phyloP scores from a whole-genome alignment of 1,284 basidiomycete genomes.

The Takashimella tepidaria region DNA sequence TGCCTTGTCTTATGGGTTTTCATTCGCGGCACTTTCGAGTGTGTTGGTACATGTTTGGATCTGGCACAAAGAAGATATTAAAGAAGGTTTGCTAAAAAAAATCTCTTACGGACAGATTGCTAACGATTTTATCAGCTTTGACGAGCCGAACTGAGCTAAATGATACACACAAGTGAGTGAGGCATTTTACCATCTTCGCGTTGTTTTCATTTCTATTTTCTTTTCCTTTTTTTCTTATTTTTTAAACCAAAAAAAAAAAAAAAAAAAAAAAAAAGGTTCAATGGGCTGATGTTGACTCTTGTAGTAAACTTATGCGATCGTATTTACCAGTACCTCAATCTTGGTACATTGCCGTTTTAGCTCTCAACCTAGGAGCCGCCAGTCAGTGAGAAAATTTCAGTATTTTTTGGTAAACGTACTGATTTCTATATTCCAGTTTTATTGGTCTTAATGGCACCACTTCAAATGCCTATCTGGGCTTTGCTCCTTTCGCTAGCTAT shows the following conservation, averaged over 20 bases:
- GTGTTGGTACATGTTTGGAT: conserved; percentile 52
- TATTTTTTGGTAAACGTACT: conserved; percentile 1
- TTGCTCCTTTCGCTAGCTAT: conserved; percentile 49
- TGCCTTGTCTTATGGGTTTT: conserved; percentile 46
- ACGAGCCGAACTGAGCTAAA: conserved; percentile 35
- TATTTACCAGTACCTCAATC: conserved; percentile 42
- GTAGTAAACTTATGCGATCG: conserved; percentile 43
- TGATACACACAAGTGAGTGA: conserved; percentile 45
- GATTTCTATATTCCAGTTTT: conserved; percentile 37
- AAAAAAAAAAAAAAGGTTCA: too few relatives aligned
- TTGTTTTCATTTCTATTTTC: neutral
- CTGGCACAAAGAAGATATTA: conserved; percentile 52
- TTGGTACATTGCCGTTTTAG: conserved; percentile 45
- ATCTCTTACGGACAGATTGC: neutral
- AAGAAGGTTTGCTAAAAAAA: conserved; percentile 25
- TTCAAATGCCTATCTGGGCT: conserved; percentile 53
- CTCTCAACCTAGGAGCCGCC: conserved; percentile 39
- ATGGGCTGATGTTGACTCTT: too few relatives aligned
- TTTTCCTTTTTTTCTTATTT: too few relatives aligned
- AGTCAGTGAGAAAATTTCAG: conserved; percentile 19
- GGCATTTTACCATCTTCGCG: neutral
- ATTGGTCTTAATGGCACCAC: conserved; percentile 49
- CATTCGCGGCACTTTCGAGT: conserved; percentile 51
- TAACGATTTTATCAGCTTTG: conserved; percentile 34
- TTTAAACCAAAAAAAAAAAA: too few relatives aligned